Conservation (phyloP, 805 yeast species). For the Yarrowia divulgata region DNA sequence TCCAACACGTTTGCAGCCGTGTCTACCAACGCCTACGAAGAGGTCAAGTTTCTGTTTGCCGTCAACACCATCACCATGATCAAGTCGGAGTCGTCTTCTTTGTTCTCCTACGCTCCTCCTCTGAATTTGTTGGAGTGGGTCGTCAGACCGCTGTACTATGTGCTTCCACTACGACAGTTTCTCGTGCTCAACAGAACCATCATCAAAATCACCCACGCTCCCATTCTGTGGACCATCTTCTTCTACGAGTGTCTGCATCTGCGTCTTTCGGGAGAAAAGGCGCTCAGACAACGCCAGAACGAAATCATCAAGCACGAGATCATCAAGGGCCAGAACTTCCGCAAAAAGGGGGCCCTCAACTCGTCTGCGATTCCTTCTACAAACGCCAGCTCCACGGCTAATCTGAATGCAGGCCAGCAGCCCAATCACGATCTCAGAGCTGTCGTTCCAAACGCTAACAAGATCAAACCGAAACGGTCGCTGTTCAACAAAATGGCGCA, state of each 20-base stretch:
- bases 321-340: slow-evolving; percentile 39
- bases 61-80: slow-evolving; percentile 52
- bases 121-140: slow-evolving; percentile 50
- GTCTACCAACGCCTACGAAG: slow-evolving; percentile 51
- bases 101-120: slow-evolving; percentile 52
- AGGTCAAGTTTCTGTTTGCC: slow-evolving; percentile 51
- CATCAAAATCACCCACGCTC: slow-evolving; percentile 52
- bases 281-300: slow-evolving; percentile 18
- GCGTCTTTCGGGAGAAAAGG: slow-evolving; percentile 39
- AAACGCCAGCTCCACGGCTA: background rate
- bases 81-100: slow-evolving; percentile 50
- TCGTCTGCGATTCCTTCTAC: background rate
- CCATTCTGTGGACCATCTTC: slow-evolving; percentile 50
- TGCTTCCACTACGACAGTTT: slow-evolving; percentile 48
- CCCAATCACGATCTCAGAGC: slow-evolving; percentile 6
- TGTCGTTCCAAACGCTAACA: background rate
- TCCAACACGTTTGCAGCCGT: slow-evolving; percentile 52
- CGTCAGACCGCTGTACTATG: slow-evolving; percentile 48
- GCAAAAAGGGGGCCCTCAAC: slow-evolving; percentile 13
- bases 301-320: slow-evolving; percentile 37
- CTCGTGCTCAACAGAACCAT: slow-evolving; percentile 49
- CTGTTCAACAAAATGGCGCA: slow-evolving; percentile 14
- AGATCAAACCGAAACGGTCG: slow-evolving; percentile 7
- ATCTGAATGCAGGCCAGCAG: background rate
- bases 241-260: slow-evolving; percentile 48